Conservation (phyloP, 2,329 filamentous ascomycete species). For the Botrytis squamosa region DNA sequence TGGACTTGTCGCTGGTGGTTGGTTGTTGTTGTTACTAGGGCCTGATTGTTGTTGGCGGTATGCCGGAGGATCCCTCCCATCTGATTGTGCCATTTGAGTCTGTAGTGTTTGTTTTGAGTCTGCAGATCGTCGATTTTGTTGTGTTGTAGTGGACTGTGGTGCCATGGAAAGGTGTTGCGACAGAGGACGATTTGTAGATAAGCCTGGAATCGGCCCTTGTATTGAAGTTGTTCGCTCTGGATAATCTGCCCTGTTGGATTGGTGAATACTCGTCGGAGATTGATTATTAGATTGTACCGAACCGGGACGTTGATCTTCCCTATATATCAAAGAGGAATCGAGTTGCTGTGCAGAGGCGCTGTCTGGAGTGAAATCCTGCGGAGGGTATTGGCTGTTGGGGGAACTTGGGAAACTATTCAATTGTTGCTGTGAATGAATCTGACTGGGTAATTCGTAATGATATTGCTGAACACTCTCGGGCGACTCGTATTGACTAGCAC, state of each 20-base stretch:
- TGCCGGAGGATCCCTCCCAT: constrained; percentile 36
- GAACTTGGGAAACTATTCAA: constrained; percentile 26
- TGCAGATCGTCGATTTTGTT: constrained; percentile 35
- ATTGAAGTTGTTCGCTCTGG: constrained; percentile 34
- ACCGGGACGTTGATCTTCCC: constrained; percentile 36
- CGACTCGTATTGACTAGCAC: constrained; percentile 20
- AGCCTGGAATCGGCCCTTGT: constrained; percentile 25
- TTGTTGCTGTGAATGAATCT: constrained; percentile 32
- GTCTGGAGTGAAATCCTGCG: constrained; percentile 41
- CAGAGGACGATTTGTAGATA: constrained; percentile 26
- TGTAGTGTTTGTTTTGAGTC: constrained; percentile 35
- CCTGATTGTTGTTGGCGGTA: constrained; percentile 34
- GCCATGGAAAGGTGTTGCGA: constrained; percentile 36
- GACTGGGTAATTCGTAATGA: constrained; percentile 30
- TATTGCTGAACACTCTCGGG: constrained; percentile 34
- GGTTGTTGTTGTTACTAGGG: constrained; percentile 27
- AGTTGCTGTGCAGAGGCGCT: constrained; percentile 62
- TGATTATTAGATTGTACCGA: constrained; percentile 37
- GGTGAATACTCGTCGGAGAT: constrained; percentile 29
- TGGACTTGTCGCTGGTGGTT: constrained; percentile 33
- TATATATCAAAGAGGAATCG: constrained; percentile 51
- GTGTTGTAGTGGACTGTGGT: constrained; percentile 29
- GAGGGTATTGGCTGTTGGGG: constrained; percentile 47
- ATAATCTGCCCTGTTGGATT: constrained; percentile 29
- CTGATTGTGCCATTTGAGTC: constrained; percentile 30